A percentile compares a stretch with the other conserved stretches of the same genome.
phyloP scores from a whole-genome alignment of 73 alveolate species.

The Blepharisma stoltei region DNA sequence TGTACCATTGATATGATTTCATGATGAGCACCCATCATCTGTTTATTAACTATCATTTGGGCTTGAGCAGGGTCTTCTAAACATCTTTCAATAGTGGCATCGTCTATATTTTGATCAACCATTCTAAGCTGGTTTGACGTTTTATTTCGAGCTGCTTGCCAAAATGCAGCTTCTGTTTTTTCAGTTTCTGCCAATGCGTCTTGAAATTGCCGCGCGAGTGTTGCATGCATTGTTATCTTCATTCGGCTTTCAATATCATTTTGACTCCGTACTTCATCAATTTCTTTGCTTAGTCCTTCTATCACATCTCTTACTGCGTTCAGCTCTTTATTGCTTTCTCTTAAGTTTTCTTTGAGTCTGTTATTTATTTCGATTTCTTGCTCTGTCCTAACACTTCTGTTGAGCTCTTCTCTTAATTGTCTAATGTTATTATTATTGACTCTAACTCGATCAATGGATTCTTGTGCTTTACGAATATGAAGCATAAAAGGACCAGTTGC shows the following conservation, averaged over 20 bases:
- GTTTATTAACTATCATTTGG: conserved; percentile 18
- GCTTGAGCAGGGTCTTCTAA: conserved; percentile 20
- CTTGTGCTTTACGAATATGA: conserved; percentile 5
- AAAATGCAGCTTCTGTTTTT: conserved; percentile 17
- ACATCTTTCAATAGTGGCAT: conserved; percentile 11
- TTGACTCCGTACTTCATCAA: not conserved
- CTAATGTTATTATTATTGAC: not conserved
- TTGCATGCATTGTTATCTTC: conserved; percentile 18
- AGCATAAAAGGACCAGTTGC: not conserved
- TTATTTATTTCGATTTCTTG: conserved; percentile 24
- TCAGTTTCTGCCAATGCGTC: conserved; percentile 19
- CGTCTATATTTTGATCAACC: conserved; percentile 24
- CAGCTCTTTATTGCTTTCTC: not conserved
- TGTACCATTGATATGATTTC: conserved; percentile 14
- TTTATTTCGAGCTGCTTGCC: conserved; percentile 2
- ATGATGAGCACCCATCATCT: conserved; percentile 13
- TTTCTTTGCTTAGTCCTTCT: not conserved
- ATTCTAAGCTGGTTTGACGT: conserved; percentile 2
- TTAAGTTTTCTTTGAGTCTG: not conserved
- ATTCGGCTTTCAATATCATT: not conserved
- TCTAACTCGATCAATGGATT: not conserved
- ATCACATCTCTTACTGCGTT: conserved; percentile 6
- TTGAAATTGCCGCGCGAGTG: conserved; percentile 14
- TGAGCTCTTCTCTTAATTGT: not conserved
- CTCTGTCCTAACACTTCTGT: not conserved